phyloP scores from a whole-genome alignment of 2,329 filamentous ascomycete genomes.

The Curvularia spicifera region DNA sequence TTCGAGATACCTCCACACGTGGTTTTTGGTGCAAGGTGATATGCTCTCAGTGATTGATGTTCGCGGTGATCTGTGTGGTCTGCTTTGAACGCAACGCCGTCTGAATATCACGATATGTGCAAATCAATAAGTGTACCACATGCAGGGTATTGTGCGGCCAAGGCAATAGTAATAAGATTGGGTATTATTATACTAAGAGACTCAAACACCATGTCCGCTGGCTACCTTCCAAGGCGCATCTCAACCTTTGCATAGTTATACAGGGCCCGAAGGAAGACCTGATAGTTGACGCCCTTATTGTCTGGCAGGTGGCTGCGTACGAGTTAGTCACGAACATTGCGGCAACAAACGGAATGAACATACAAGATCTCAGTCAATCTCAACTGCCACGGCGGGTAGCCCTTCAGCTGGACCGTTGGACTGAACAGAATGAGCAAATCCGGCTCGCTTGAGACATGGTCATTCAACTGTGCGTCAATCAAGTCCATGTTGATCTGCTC shows the following conservation, averaged over 20 bases:
- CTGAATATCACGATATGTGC: neutral
- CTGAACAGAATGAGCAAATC: slow-evolving; percentile 89
- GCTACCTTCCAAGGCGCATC: slow-evolving; percentile 77
- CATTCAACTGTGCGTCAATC: slow-evolving; percentile 84
- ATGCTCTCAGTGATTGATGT: neutral
- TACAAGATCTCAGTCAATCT: slow-evolving; percentile 91
- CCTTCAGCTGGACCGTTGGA: slow-evolving; percentile 80
- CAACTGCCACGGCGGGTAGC: slow-evolving; percentile 97
- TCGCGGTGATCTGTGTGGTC: neutral
- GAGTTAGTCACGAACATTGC: slow-evolving; percentile 15
- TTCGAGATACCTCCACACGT: slow-evolving; percentile 39
- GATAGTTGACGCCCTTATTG: slow-evolving; percentile 86
- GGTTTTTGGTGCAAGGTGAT: neutral
- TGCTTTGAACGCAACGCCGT: neutral
- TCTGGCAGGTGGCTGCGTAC: slow-evolving; percentile 62
- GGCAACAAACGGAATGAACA: slow-evolving; percentile 41
- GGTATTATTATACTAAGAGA: slow-evolving; percentile 25
- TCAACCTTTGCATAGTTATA: slow-evolving; percentile 86
- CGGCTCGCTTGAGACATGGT: slow-evolving; percentile 82
- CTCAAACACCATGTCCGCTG: neutral
- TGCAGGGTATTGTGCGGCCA: neutral
- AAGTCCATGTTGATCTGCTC: slow-evolving; percentile 84
- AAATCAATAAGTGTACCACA: neutral
- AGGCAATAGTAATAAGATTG: slow-evolving; percentile 9
- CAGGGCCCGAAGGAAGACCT: slow-evolving; percentile 85